Percentiles rank a stretch among this genome's conserved stretches.
These are phyloP conservation scores for Hemileia vastatrix DNA, from an alignment of 1,284 basidiomycete genomes.

Conservation along the genomic window DNA sequence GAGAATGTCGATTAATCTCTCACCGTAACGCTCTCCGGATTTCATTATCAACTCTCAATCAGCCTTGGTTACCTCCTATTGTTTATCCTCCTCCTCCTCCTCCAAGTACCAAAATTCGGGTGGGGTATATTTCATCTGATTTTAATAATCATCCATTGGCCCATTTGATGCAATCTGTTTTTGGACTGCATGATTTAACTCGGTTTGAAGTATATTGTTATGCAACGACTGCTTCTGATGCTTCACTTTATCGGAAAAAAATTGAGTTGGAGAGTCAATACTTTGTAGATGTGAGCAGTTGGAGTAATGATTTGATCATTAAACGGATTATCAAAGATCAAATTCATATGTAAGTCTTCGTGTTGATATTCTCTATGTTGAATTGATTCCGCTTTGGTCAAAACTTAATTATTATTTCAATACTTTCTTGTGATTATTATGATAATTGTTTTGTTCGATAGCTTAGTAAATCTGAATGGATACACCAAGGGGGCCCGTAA, in stretches of 20 bases:
- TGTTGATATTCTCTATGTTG: neutral
- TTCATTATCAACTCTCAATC: conserved; percentile 50
- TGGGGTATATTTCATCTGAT: conserved; percentile 57
- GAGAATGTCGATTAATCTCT: conserved; percentile 53
- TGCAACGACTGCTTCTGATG: conserved; percentile 53
- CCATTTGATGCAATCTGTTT: conserved; percentile 57
- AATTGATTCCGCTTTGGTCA: neutral
- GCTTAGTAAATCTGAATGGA: conserved; percentile 54
- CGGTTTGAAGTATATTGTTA: conserved; percentile 53
- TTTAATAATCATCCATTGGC: conserved; percentile 56
- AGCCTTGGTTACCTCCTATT: conserved; percentile 50
- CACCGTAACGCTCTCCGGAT: conserved; percentile 55
- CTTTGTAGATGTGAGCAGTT: conserved; percentile 52
- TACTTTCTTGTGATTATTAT: neutral
- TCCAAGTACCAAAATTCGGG: conserved; percentile 49
- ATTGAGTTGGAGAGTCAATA: conserved; percentile 51
- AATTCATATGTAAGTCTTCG: conserved; percentile 51
- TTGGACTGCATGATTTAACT: conserved; percentile 51
- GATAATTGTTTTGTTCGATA: neutral
- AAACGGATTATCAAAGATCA: conserved; percentile 50
- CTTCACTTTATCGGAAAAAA: conserved; percentile 51
- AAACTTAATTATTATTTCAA: too few species aligned
- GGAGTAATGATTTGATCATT: conserved; percentile 48
- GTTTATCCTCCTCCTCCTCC: conserved; percentile 52
- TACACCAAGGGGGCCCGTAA: conserved; percentile 60